Evolutionary conservation across 2,329 filamentous ascomycete genomes (phyloP), one percentile per base, ranked within the genome.

Genomic region (Ascochyta fabae): DNA sequence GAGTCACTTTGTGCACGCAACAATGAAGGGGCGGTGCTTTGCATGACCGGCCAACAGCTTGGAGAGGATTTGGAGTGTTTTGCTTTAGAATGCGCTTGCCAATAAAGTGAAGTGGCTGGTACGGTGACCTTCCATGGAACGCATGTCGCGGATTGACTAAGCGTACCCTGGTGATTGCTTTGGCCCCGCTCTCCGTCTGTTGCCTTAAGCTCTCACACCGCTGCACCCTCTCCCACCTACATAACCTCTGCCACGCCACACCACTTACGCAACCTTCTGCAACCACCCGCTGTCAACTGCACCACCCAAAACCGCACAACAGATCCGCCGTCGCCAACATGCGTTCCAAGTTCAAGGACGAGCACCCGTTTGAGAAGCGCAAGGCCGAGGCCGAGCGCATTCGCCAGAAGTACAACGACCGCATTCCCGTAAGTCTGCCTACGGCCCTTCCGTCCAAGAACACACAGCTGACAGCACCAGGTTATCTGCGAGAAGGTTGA

Each of bases 261-360:
- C 56, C 49, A 53, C 58, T 36, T 53, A 31, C 60, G 49, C 58
- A 44, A 50, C 49, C 49, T 50, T 34, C 19, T 47, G 24, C 43
- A 19, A 48, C 50, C 38, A 54, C 38, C 48, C 26, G 44, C 47
- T 35, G 23, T 53, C 41, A 53, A 26, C 40, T 31, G 22, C 48
- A 50, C 53, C 56, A 59, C 52, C 59, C 38, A 61, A 59, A 57
- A 23, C 51, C 47, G 56, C 59, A 45, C 46, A 52, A 53, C 31
- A 48, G 47, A 38, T 26, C 46, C 42, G 62, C 36, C 47, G 46
- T 42, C 49, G 48, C 47, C 62, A 67, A 54, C 84, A 97, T 97
- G 92, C 90, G 93, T 77, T 96, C 92, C 85, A 98, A 98, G 88
- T 99, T 99, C 82, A 99, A 99, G 92, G 95, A 99, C 88, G 95